phyloP scores from a whole-genome alignment of 1,284 basidiomycete species.

The Phaffia rhodozyma region DNA sequence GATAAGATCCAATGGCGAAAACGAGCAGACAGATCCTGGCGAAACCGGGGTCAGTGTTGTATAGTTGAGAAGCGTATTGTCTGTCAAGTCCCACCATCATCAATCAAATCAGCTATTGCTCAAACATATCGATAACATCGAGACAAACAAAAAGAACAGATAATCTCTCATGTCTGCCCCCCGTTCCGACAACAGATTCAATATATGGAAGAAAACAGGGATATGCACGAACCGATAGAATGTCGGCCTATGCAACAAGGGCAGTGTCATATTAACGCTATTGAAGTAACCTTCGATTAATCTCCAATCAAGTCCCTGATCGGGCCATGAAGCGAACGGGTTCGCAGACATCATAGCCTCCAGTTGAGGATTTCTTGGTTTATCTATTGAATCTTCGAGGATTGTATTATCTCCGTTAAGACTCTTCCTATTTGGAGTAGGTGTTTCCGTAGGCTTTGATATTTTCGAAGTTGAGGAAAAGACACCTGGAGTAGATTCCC shows the following conservation, averaged over 20 bases:
- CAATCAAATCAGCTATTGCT: background rate
- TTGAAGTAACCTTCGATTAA: conserved; percentile 62
- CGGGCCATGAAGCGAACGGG: conserved; percentile 29
- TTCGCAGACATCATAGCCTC: conserved; percentile 8
- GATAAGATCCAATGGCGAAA: conserved; percentile 8
- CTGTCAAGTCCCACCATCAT: background rate
- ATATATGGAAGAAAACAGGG: too few relatives aligned
- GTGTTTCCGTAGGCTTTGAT: background rate
- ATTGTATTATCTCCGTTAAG: background rate
- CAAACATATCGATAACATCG: background rate
- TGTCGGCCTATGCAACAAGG: conserved; percentile 61
- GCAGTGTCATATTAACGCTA: conserved; percentile 49
- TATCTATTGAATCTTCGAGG: too few relatives aligned
- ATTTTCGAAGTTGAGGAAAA: conserved; percentile 1
- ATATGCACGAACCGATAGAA: conserved; percentile 43
- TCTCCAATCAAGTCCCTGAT: conserved; percentile 45
- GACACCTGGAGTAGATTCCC: conserved; percentile 8
- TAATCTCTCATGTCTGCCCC: too few relatives aligned
- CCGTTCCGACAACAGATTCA: too few relatives aligned
- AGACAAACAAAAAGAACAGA: background rate
- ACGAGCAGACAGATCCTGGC: conserved; percentile 15
- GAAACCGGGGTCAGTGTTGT: conserved; percentile 17
- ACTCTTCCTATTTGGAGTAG: background rate
- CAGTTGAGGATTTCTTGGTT: conserved; percentile 3
- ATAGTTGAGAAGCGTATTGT: conserved; percentile 11